Conservation (phyloP, 345 rosid genomes). For the Dipteronia dyeriana region DNA sequence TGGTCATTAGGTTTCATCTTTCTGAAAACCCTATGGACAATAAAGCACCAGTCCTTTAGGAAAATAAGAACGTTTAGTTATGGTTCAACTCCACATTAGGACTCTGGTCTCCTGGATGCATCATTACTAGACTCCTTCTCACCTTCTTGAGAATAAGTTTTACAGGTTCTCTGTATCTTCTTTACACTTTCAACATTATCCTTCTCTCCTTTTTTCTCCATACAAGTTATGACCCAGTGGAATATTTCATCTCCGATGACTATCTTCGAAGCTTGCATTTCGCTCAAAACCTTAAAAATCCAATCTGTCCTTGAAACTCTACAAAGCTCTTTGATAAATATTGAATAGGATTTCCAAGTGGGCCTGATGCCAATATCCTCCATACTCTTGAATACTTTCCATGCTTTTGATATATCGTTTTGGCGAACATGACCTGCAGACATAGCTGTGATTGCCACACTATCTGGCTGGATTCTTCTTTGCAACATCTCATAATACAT, state of each 20-base stretch:
- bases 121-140: slow-evolving; percentile 20
- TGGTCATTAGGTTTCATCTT: too few relatives aligned
- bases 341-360: slow-evolving; percentile 52
- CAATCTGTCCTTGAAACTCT: slow-evolving; percentile 54
- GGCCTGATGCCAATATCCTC: slow-evolving; percentile 57
- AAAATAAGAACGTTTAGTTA: slow-evolving; percentile 43
- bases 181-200: slow-evolving; percentile 51
- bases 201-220: slow-evolving; percentile 62
- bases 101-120: slow-evolving; percentile 17
- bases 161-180: slow-evolving; percentile 43
- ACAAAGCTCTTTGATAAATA: slow-evolving; percentile 70
- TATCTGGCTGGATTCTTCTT: slow-evolving; percentile 56
- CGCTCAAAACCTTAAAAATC: slow-evolving; percentile 47
- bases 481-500: slow-evolving; percentile 70
- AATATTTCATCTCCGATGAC: slow-evolving; percentile 50
- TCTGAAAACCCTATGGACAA: background rate
- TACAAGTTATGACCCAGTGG: slow-evolving; percentile 50
- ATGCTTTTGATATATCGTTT: slow-evolving; percentile 63
- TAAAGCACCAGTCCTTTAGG: slow-evolving; percentile 14
- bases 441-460: slow-evolving; percentile 56
- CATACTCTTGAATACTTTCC: slow-evolving; percentile 59
- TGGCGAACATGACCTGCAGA: slow-evolving; percentile 66
- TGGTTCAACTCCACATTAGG: slow-evolving; percentile 18
- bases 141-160: slow-evolving; percentile 22
- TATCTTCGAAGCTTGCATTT: slow-evolving; percentile 56